Evolutionary conservation across 805 yeast species (phyloP).

Genomic region (Ogataea zsoltii): DNA sequence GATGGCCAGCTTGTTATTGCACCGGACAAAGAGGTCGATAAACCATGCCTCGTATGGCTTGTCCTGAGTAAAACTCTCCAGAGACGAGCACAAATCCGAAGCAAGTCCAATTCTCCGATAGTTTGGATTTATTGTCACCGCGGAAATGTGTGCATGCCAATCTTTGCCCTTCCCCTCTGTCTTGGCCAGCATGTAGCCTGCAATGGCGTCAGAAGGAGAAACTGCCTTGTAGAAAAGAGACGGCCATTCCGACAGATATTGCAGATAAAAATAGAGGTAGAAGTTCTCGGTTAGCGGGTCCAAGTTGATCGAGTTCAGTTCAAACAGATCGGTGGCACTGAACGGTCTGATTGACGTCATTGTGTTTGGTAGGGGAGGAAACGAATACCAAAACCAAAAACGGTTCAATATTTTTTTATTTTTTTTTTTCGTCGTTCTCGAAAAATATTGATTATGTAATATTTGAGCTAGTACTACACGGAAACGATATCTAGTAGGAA

Average conservation of each 20-base stretch:
- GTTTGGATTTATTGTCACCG: conserved; percentile 83
- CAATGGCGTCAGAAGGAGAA: conserved; percentile 35
- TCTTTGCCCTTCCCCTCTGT: conserved; percentile 83
- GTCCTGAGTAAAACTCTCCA: conserved; percentile 73
- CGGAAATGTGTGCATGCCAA: conserved; percentile 97
- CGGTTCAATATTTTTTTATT: background rate
- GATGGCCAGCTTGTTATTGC: conserved; percentile 78
- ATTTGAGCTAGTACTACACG: background rate
- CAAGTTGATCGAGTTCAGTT: conserved; percentile 71
- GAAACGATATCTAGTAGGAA: no score
- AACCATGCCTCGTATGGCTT: conserved; percentile 78
- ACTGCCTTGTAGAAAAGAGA: conserved; percentile 76
- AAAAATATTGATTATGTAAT: background rate
- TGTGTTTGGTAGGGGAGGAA: background rate
- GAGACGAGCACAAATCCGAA: conserved; percentile 67
- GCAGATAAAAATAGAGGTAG: conserved; percentile 77
- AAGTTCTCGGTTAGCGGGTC: conserved; percentile 93
- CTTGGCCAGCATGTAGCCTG: conserved; percentile 94
- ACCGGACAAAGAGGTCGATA: conserved; percentile 88
- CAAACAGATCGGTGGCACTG: conserved; percentile 79
- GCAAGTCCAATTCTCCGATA: conserved; percentile 88
- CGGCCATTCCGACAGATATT: conserved; percentile 87
- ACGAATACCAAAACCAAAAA: background rate
- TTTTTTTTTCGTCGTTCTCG: background rate
- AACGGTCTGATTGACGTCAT: conserved; percentile 93